These are phyloP conservation scores for Sungouiella blattae DNA, from an alignment of 805 yeast species.

Conservation along the genomic window DNA sequence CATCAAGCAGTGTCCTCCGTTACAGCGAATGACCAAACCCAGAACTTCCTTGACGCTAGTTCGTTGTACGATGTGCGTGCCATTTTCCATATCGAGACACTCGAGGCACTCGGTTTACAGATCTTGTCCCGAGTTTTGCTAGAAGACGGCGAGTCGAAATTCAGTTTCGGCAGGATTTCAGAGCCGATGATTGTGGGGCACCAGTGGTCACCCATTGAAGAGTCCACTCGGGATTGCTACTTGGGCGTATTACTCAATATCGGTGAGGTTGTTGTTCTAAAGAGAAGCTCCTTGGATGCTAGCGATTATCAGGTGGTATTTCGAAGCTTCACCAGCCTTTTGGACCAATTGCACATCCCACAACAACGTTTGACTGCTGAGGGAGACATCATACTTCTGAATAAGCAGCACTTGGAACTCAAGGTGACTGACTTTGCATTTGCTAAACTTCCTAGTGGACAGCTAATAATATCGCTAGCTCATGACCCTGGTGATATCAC, in stretches of 20 bases:
- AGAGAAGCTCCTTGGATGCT: conserved; percentile 21
- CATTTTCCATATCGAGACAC: conserved; percentile 25
- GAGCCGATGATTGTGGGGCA: conserved; percentile 34
- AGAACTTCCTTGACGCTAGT: conserved; percentile 17
- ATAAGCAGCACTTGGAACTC: conserved; percentile 19
- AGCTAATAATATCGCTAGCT: conserved; percentile 8
- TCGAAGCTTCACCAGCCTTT: conserved; percentile 25
- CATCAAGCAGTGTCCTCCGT: conserved; percentile 19
- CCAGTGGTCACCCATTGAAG: conserved; percentile 29
- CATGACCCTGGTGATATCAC: conserved; percentile 17
- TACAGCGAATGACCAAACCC: not conserved
- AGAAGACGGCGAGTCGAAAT: conserved; percentile 24
- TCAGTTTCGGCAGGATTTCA: conserved; percentile 26
- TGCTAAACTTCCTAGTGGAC: conserved; percentile 8
- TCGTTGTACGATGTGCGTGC: conserved; percentile 23
- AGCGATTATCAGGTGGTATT: conserved; percentile 22
- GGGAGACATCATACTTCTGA: conserved; percentile 19
- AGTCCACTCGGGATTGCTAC: conserved; percentile 23
- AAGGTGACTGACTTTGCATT: conserved; percentile 28
- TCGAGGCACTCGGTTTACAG: conserved; percentile 27
- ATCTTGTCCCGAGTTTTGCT: conserved; percentile 24
- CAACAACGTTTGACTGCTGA: conserved; percentile 14
- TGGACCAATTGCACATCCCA: conserved; percentile 19
- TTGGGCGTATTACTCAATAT: conserved; percentile 36
- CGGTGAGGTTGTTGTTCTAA: conserved; percentile 33